These are phyloP conservation scores for Candida sp. DNA, from an alignment of 1,139 yeast genomes.

Conservation along the genomic window DNA sequence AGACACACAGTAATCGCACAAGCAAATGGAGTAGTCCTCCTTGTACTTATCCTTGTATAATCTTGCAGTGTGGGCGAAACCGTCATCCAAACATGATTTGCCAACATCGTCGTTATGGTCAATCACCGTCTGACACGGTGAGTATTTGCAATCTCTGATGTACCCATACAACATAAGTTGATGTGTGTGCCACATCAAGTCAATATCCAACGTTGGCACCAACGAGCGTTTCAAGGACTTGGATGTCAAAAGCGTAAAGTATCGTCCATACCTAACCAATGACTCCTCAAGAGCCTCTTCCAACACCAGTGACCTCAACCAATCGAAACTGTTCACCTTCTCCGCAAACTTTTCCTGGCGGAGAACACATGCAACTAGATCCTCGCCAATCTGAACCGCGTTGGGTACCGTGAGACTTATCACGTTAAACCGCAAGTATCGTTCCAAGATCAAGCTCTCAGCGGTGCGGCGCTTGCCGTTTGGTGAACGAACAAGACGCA, in stretches of 20 bases:
- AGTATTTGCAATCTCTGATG: constrained; percentile 20
- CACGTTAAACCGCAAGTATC: constrained; percentile 18
- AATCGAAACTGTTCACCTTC: constrained; percentile 31
- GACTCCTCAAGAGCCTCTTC: constrained; percentile 22
- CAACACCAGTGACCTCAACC: constrained; percentile 28
- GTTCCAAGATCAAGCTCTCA: constrained; percentile 12
- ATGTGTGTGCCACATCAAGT: constrained; percentile 45
- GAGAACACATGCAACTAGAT: constrained; percentile 33
- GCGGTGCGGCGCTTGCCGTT: neutral
- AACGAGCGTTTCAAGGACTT: constrained; percentile 13
- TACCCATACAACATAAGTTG: constrained; percentile 31
- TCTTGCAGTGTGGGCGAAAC: constrained; percentile 17
- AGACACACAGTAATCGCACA: constrained; percentile 17
- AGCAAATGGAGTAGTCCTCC: constrained; percentile 18
- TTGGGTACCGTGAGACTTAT: constrained; percentile 20
- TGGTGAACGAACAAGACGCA: neutral
- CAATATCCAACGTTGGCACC: constrained; percentile 44
- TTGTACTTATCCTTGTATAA: constrained; percentile 13
- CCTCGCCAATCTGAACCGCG: constrained; percentile 23
- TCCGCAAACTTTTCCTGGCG: constrained; percentile 34
- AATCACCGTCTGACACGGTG: constrained; percentile 12
- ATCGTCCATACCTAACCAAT: constrained; percentile 27
- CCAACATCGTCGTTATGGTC: constrained; percentile 19
- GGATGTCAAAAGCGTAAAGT: constrained; percentile 17
- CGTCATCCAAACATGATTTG: constrained; percentile 11